Conservation (phyloP, 1,284 basidiomycete genomes). For the Flammula alnicola region DNA sequence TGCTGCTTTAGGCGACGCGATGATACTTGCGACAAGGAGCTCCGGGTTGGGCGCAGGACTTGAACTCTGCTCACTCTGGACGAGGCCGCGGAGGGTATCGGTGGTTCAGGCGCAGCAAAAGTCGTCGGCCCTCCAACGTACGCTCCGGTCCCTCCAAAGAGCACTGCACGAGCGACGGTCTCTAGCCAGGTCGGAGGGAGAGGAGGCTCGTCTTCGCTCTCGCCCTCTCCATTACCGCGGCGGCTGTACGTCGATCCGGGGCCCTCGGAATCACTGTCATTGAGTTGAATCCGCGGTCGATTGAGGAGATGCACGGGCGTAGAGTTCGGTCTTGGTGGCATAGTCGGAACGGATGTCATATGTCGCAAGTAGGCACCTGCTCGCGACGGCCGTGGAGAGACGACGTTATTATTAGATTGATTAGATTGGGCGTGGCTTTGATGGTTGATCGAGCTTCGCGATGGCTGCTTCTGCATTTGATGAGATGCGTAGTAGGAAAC, state of each 20-base stretch:
- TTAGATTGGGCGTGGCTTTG: no score
- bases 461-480: conserved; percentile 25
- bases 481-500: conserved; percentile 2
- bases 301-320: conserved; percentile 34
- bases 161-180: conserved; percentile 61
- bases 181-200: conserved; percentile 68
- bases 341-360: conserved; percentile 66
- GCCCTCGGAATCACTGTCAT: conserved; percentile 28
- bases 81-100: conserved; percentile 15
- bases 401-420: conserved; percentile 22
- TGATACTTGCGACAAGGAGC: conserved; percentile 40
- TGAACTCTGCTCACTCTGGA: conserved; percentile 17
- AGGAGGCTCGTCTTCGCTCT: conserved; percentile 38
- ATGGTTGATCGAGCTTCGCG: conserved; percentile 24
- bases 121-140: conserved; percentile 47
- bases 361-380: conserved; percentile 70
- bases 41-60: conserved; percentile 37
- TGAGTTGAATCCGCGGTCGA: conserved; percentile 22
- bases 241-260: conserved; percentile 15
- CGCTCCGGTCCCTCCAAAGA: conserved; percentile 49
- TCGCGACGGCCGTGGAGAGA: conserved; percentile 49
- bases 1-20: conserved; percentile 19
- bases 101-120: conserved; percentile 16
- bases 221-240: conserved; percentile 28
- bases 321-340: conserved; percentile 46